Conservation (phyloP, 805 yeast species). For the Grigorovia yakushimaensis region DNA sequence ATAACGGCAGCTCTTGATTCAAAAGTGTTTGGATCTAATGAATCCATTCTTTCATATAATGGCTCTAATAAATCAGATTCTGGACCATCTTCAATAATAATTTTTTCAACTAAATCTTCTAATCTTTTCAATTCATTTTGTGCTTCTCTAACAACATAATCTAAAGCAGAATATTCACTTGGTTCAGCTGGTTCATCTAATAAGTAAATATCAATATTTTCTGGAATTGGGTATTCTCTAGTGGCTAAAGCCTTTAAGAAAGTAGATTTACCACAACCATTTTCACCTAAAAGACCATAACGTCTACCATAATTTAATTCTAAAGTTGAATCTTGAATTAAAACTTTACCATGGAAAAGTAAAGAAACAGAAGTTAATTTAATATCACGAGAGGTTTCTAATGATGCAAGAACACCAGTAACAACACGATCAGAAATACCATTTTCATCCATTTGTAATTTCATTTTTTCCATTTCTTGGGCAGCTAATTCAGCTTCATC, state of each 20-base stretch:
- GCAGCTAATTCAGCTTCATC: slow-evolving; percentile 53
- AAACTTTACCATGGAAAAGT: slow-evolving; percentile 94
- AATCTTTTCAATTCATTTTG: slow-evolving; percentile 83
- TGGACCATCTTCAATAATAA: slow-evolving; percentile 86
- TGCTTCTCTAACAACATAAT: slow-evolving; percentile 95
- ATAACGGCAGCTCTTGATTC: slow-evolving; percentile 95
- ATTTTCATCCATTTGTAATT: slow-evolving; percentile 85
- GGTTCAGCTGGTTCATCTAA: slow-evolving; percentile 98
- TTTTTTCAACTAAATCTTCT: slow-evolving; percentile 84
- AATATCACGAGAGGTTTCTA: slow-evolving; percentile 86
- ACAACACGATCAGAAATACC: slow-evolving; percentile 96
- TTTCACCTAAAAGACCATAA: slow-evolving; percentile 95
- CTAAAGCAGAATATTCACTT: slow-evolving; percentile 82
- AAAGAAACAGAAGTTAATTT: slow-evolving; percentile 84
- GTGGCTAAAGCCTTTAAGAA: slow-evolving; percentile 89
- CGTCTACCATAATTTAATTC: slow-evolving; percentile 97
- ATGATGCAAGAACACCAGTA: slow-evolving; percentile 90
- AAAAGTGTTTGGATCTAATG: slow-evolving; percentile 91
- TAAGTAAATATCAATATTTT: slow-evolving; percentile 79
- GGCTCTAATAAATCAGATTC: slow-evolving; percentile 80
- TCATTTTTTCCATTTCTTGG: slow-evolving; percentile 72
- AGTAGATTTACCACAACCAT: slow-evolving; percentile 98
- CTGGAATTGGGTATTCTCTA: slow-evolving; percentile 93
- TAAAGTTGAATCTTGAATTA: slow-evolving; percentile 81
- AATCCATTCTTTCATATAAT: slow-evolving; percentile 89